phyloP scores from a whole-genome alignment of 192 early-diverging fungal genomes.

The Phlyctochytrium arcticum region DNA sequence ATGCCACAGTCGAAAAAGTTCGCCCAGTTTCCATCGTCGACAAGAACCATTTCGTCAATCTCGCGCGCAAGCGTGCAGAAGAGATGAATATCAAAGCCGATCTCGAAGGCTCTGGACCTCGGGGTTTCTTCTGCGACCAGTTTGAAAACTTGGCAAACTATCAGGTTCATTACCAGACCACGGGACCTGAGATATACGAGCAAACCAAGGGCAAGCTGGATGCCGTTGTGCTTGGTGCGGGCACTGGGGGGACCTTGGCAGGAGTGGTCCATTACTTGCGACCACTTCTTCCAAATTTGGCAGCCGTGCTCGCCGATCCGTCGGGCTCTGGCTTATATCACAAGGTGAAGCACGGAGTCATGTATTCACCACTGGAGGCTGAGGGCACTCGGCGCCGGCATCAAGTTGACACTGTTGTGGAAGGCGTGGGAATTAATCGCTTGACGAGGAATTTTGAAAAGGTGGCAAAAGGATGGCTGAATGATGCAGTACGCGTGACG shows the following conservation, averaged over 20 bases:
- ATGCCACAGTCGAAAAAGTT: constrained; percentile 88
- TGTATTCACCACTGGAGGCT: constrained; percentile 83
- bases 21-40: constrained; percentile 89
- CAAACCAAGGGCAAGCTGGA: constrained; percentile 66
- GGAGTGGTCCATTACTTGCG: constrained; percentile 89
- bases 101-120: constrained; percentile 16
- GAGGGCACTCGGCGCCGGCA: constrained; percentile 88
- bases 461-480: constrained; percentile 49
- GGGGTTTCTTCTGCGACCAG: constrained; percentile 85
- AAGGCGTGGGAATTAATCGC: constrained; percentile 94
- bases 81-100: constrained; percentile 49
- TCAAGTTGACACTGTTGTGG: constrained; percentile 96
- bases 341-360: constrained; percentile 84
- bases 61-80: constrained; percentile 72
- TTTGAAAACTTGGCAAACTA: constrained; percentile 91
- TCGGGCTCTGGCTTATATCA: constrained; percentile 88
- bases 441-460: constrained; percentile 82
- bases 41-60: constrained; percentile 85
- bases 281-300: constrained; percentile 51
- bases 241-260: constrained; percentile 88
- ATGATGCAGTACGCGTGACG: constrained; percentile 78
- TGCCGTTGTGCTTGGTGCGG: constrained; percentile 86
- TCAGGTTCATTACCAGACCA: constrained; percentile 70
- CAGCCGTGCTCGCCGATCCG: constrained; percentile 82
- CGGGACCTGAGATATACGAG: constrained; percentile 83